Conservation (phyloP, 129 eudicot species). For the Tagetes patula region DNA sequence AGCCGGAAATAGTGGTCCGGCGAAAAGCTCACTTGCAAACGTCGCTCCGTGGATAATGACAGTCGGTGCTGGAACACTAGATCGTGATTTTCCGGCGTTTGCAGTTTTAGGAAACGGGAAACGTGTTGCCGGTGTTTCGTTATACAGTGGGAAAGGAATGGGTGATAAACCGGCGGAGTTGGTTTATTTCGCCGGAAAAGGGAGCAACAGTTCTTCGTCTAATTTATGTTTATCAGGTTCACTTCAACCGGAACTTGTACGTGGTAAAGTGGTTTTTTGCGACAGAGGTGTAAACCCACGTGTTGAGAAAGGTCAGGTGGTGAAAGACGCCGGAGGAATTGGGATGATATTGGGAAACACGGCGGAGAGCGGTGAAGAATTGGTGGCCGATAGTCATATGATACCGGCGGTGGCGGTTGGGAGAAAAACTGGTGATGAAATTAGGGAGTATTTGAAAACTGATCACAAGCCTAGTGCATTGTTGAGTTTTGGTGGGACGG, state of each 20-base stretch:
- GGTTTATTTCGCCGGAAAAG: slow-evolving; percentile 38
- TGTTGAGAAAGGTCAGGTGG: slow-evolving; percentile 79
- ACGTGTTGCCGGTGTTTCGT: slow-evolving; percentile 58
- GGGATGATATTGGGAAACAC: slow-evolving; percentile 91
- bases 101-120: slow-evolving; percentile 47
- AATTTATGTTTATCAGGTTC: slow-evolving; percentile 75
- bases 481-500: slow-evolving; percentile 75
- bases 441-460: slow-evolving; percentile 51
- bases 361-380: slow-evolving; percentile 84
- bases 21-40: slow-evolving; percentile 50
- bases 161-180: slow-evolving; percentile 47
- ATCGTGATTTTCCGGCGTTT: slow-evolving; percentile 81
- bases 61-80: slow-evolving; percentile 87
- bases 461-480: slow-evolving; percentile 44
- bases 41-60: slow-evolving; percentile 96
- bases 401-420: slow-evolving; percentile 90
- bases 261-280: slow-evolving; percentile 77
- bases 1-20: slow-evolving; percentile 90
- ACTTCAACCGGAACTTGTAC: slow-evolving; percentile 46
- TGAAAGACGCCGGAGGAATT: slow-evolving; percentile 67
- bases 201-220: slow-evolving; percentile 30
- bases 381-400: slow-evolving; percentile 79
- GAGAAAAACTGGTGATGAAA: slow-evolving; percentile 47
- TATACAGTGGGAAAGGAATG: slow-evolving; percentile 83
- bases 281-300: slow-evolving; percentile 77